phyloP scores from a whole-genome alignment of 2,329 filamentous ascomycete species.

The Ophiocordyceps camponoti-rufipedis region DNA sequence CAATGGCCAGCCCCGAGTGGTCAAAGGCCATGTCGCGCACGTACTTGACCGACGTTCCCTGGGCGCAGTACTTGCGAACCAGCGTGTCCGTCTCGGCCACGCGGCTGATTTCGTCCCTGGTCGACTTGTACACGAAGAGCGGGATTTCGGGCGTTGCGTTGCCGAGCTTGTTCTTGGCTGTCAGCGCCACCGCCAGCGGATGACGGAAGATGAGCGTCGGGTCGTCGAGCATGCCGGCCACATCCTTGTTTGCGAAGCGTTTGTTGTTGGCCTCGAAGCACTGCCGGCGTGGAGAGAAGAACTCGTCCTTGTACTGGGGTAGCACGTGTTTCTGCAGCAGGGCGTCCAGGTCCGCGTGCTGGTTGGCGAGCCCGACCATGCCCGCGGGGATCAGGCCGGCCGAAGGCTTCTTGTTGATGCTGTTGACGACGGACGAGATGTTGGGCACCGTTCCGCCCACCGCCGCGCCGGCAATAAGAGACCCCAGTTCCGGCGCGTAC shows the following conservation, averaged over 20 bases:
- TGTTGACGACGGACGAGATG: slow-evolving; percentile 4
- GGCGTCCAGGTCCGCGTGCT: slow-evolving; percentile 6
- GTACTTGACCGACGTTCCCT: slow-evolving; percentile 22
- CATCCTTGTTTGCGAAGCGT: slow-evolving; percentile 15
- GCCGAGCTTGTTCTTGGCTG: slow-evolving; percentile 11
- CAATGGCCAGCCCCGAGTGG: slow-evolving; percentile 11
- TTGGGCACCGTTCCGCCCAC: slow-evolving; percentile 9
- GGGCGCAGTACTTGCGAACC: slow-evolving; percentile 20
- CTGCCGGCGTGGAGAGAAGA: slow-evolving; percentile 9
- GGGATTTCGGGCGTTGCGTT: slow-evolving; percentile 26
- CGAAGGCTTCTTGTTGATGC: slow-evolving; percentile 4
- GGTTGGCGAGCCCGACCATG: slow-evolving; percentile 7
- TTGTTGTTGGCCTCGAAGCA: slow-evolving; percentile 8
- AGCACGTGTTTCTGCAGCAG: slow-evolving; percentile 5
- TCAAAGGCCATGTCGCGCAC: slow-evolving; percentile 21
- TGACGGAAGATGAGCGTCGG: slow-evolving; percentile 11
- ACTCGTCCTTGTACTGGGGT: slow-evolving; percentile 9
- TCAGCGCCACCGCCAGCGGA: slow-evolving; percentile 8
- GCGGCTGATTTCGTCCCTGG: slow-evolving; percentile 24
- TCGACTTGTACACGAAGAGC: slow-evolving; percentile 30
- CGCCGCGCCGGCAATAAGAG: slow-evolving; percentile 8
- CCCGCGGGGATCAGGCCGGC: slow-evolving; percentile 7
- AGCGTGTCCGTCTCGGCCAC: slow-evolving; percentile 24
- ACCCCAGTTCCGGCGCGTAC: slow-evolving; percentile 8
- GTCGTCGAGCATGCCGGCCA: slow-evolving; percentile 21